phyloP scores from a whole-genome alignment of 768 basidiomycete species.

The Scleroderma bovista region DNA sequence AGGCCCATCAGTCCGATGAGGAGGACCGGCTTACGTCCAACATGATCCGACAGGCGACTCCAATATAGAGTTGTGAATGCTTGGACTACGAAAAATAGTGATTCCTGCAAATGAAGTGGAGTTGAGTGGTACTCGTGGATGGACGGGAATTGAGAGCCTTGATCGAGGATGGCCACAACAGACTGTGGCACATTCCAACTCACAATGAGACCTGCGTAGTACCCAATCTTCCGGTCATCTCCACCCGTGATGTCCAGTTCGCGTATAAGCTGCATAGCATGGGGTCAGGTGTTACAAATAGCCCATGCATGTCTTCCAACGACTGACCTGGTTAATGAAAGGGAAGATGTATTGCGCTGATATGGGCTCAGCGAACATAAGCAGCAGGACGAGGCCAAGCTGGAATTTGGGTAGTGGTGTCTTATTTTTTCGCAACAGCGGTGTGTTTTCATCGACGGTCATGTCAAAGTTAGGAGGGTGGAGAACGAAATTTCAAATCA shows the following conservation, averaged over 20 bases:
- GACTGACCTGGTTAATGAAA: slow-evolving; percentile 37
- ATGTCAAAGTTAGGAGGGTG: not conserved
- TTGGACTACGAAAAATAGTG: slow-evolving; percentile 55
- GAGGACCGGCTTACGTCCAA: slow-evolving; percentile 58
- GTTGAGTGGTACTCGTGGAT: not conserved
- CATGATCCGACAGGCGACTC: slow-evolving; percentile 55
- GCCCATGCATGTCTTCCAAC: not conserved
- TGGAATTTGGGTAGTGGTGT: slow-evolving; percentile 33
- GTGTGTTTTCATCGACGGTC: not conserved
- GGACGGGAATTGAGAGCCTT: not conserved
- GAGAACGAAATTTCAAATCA: too few species aligned
- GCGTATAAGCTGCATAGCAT: slow-evolving; percentile 32
- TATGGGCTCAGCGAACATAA: slow-evolving; percentile 28
- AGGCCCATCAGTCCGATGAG: slow-evolving; percentile 49
- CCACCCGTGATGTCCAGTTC: slow-evolving; percentile 41
- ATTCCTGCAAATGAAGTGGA: slow-evolving; percentile 39
- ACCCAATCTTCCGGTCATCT: slow-evolving; percentile 41
- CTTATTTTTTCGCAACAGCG: not conserved
- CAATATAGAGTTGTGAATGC: slow-evolving; percentile 56
- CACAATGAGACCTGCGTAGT: slow-evolving; percentile 46
- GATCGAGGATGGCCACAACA: not conserved
- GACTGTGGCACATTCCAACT: not conserved
- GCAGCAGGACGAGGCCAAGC: slow-evolving; percentile 28
- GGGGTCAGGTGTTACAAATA: too few species aligned
- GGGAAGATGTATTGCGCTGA: slow-evolving; percentile 36